phyloP scores from a whole-genome alignment of 306 rosid genomes.

The Geum urbanum region DNA sequence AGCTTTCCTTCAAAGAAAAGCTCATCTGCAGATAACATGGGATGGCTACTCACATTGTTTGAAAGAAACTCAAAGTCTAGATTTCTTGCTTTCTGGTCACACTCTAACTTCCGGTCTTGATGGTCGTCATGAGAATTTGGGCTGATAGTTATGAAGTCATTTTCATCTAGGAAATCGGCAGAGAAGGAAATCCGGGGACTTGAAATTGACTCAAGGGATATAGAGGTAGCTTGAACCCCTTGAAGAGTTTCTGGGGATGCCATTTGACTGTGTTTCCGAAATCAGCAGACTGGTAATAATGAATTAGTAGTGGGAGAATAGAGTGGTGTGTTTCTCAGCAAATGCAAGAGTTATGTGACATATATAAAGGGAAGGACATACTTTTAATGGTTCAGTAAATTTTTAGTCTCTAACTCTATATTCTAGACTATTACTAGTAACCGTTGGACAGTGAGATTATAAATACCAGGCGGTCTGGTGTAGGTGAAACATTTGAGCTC shows the following conservation, averaged over 20 bases:
- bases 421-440: slow-evolving; percentile 20
- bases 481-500: slow-evolving; percentile 64
- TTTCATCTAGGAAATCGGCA: slow-evolving; percentile 80
- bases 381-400: slow-evolving; percentile 21
- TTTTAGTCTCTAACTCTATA: slow-evolving; percentile 28
- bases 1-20: slow-evolving; percentile 97
- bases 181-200: slow-evolving; percentile 96
- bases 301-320: neutral
- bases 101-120: slow-evolving; percentile 30
- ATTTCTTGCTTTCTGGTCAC: slow-evolving; percentile 42
- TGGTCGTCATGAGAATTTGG: slow-evolving; percentile 48
- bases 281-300: slow-evolving; percentile 15
- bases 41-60: slow-evolving; percentile 42
- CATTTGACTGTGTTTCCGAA: slow-evolving; percentile 35
- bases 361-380: slow-evolving; percentile 52
- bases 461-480: slow-evolving; percentile 62
- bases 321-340: slow-evolving; percentile 26
- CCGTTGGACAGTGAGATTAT: slow-evolving; percentile 59
- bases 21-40: slow-evolving; percentile 82
- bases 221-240: slow-evolving; percentile 35
- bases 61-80: slow-evolving; percentile 90
- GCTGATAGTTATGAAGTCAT: slow-evolving; percentile 73
- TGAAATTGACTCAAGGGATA: slow-evolving; percentile 48
- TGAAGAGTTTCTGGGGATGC: slow-evolving; percentile 43
- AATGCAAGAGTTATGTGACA: slow-evolving; percentile 46